A percentile compares a stretch with the other conserved stretches of the same genome.
Evolutionary conservation across 2,329 filamentous ascomycete genomes (phyloP).

Genomic region (Didymella pinodella): DNA sequence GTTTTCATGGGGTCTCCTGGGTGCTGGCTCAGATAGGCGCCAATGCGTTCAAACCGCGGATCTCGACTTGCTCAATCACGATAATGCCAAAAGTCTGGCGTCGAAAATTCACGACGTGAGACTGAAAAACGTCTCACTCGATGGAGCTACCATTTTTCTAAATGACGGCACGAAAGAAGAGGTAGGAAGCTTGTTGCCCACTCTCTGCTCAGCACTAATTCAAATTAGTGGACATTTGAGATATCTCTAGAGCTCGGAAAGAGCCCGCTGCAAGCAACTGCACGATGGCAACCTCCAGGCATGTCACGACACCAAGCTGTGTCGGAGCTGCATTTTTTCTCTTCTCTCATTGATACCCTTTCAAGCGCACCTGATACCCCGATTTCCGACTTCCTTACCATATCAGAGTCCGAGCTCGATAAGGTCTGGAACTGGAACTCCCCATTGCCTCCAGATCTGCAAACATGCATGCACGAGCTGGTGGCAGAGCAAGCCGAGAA

Average conservation of each 20-base stretch:
- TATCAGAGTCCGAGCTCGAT: constrained; percentile 51
- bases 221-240: constrained; percentile 42
- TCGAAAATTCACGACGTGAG: constrained; percentile 26
- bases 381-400: constrained; percentile 28
- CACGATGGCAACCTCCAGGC: constrained; percentile 54
- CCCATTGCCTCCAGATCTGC: constrained; percentile 53
- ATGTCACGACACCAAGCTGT: constrained; percentile 56
- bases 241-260: constrained; percentile 37
- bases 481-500: constrained; percentile 51
- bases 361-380: constrained; percentile 38
- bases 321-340: constrained; percentile 54
- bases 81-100: constrained; percentile 25
- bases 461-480: constrained; percentile 59
- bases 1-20: constrained; percentile 40
- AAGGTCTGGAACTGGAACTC: constrained; percentile 61
- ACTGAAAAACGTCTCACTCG: constrained; percentile 22
- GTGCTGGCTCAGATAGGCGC: constrained; percentile 13
- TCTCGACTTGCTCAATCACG: constrained; percentile 28
- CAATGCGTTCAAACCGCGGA: constrained; percentile 31
- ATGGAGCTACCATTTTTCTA: constrained; percentile 30
- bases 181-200: constrained; percentile 23
- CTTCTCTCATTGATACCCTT: constrained; percentile 47
- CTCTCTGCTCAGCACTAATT: constrained; percentile 6
- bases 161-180: constrained; percentile 44
- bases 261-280: constrained; percentile 46